These are phyloP conservation scores for Diaporthe ampelina DNA, from an alignment of 2,329 filamentous ascomycete genomes.

Conservation along the genomic window DNA sequence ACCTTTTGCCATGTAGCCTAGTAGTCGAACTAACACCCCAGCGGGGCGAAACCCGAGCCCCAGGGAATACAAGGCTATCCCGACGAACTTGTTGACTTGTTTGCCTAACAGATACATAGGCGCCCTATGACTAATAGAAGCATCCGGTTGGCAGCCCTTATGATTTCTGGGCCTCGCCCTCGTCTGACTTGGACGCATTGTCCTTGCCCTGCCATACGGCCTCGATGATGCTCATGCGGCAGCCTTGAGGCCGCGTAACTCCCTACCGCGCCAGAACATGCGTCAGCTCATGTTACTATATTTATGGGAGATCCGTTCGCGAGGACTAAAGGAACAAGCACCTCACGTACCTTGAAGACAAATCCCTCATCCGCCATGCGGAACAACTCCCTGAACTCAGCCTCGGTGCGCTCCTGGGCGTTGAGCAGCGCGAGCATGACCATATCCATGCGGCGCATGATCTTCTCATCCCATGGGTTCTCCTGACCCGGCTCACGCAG, in stretches of 20 bases:
- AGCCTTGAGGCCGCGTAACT: slow-evolving; percentile 47
- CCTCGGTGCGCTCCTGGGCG: slow-evolving; percentile 58
- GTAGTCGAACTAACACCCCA: not conserved
- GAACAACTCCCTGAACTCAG: slow-evolving; percentile 60
- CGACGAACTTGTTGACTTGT: not conserved
- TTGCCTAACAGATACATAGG: not conserved
- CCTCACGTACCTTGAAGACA: slow-evolving; percentile 50
- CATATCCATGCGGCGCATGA: slow-evolving; percentile 58
- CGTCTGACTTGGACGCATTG: not conserved
- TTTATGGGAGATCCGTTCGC: too few relatives aligned
- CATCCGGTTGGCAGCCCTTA: not conserved
- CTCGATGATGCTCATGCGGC: slow-evolving; percentile 55
- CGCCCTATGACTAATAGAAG: not conserved
- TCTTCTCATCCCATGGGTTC: slow-evolving; percentile 53
- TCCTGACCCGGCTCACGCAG: slow-evolving; percentile 51
- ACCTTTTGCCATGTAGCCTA: not conserved
- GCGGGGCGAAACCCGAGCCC: not conserved
- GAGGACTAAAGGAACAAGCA: not conserved
- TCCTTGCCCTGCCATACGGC: slow-evolving; percentile 48
- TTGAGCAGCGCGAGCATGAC: slow-evolving; percentile 60
- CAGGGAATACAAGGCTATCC: not conserved
- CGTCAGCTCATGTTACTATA: not conserved
- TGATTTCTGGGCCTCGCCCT: not conserved
- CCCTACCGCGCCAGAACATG: slow-evolving; percentile 42
- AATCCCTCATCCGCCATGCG: slow-evolving; percentile 54